Conservation (phyloP, 495 filamentous ascomycete genomes). For the Annulohypoxylon bovei region DNA sequence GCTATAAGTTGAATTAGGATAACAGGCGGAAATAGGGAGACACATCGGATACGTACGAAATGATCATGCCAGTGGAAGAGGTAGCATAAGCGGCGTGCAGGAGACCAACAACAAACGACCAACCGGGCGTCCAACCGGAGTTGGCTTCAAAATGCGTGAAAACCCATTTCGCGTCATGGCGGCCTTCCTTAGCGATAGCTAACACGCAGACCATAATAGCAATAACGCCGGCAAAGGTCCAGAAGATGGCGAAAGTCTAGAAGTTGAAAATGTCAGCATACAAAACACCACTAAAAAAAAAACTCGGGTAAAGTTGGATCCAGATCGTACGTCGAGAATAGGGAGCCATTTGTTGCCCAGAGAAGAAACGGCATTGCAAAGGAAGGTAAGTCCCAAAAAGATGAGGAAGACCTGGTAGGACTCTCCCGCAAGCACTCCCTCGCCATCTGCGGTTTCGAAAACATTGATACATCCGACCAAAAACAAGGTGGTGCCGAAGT, state of each 20-base stretch:
- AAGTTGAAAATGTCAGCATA: neutral
- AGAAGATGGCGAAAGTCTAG: slow-evolving; percentile 62
- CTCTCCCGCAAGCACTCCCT: slow-evolving; percentile 53
- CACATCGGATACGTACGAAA: slow-evolving; percentile 48
- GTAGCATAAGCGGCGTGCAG: slow-evolving; percentile 62
- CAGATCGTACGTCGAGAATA: slow-evolving; percentile 60
- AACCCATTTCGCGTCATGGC: slow-evolving; percentile 52
- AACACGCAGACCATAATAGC: slow-evolving; percentile 57
- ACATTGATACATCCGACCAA: slow-evolving; percentile 64
- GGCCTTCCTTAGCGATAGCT: slow-evolving; percentile 57
- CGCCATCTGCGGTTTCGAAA: slow-evolving; percentile 55
- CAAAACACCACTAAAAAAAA: neutral
- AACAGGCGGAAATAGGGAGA: neutral
- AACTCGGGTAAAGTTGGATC: neutral
- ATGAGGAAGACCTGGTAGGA: slow-evolving; percentile 69
- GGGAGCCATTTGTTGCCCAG: slow-evolving; percentile 67
- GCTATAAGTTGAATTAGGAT: slow-evolving; percentile 35
- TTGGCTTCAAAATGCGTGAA: slow-evolving; percentile 57
- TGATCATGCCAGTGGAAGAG: slow-evolving; percentile 64
- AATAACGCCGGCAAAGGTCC: slow-evolving; percentile 59
- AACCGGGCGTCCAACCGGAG: slow-evolving; percentile 60
- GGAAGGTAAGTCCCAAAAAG: slow-evolving; percentile 66
- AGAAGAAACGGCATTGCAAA: slow-evolving; percentile 64
- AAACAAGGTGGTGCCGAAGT: slow-evolving; percentile 71
- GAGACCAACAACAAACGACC: slow-evolving; percentile 60